Evolutionary conservation across 78 protist species (phyloP).

Genomic region (Cavenderia fasciculata): DNA sequence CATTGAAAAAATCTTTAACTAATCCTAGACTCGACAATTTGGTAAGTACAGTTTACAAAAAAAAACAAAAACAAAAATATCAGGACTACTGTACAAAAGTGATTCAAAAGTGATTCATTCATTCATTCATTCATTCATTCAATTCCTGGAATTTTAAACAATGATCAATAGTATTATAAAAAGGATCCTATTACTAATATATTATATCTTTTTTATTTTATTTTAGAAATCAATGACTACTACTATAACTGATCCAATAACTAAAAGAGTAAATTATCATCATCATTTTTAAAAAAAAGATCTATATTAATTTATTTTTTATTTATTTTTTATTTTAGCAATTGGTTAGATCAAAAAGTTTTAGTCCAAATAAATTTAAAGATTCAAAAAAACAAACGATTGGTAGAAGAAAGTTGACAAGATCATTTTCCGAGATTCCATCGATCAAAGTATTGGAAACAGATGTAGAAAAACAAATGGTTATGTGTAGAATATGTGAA

Average conservation of each 20-base stretch:
- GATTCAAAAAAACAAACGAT: constrained; percentile 10
- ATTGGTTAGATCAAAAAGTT: constrained; percentile 67
- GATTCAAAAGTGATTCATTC: no score
- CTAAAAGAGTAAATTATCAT: not conserved
- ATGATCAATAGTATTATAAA: no score
- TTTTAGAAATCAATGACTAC: not conserved
- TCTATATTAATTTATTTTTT: not conserved
- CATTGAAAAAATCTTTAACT: constrained; percentile 13
- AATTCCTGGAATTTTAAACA: no score
- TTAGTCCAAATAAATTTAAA: constrained; percentile 51
- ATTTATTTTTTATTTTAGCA: not conserved
- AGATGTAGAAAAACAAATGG: constrained; percentile 19
- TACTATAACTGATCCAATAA: not conserved
- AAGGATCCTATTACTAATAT: not conserved
- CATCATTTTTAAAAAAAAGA: not conserved
- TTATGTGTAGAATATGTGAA: constrained; percentile 81
- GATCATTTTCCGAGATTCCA: constrained; percentile 73
- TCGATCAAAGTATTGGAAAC: constrained; percentile 11
- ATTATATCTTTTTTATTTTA: not conserved
- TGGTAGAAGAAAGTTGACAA: constrained; percentile 22
- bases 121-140: no score
- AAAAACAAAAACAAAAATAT: not conserved
- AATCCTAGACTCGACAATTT: constrained; percentile 41
- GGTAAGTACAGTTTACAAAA: no score
- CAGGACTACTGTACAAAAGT: not conserved